Conservation (phyloP, 352 stramenopile species). For the Globisporangium parvum region DNA sequence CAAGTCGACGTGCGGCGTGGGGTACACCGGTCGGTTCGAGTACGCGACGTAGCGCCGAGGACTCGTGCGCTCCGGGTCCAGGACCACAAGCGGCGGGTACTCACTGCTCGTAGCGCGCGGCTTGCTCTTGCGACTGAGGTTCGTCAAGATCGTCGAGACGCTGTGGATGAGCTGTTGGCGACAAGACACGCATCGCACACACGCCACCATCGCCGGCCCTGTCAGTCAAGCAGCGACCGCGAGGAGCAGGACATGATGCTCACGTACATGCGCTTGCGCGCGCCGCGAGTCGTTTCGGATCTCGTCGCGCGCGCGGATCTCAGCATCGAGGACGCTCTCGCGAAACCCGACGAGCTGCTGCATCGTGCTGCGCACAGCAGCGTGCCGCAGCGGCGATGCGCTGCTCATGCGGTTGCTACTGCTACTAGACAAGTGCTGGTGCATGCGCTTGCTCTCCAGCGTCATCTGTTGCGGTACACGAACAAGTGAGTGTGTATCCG, state of each 20-base stretch:
- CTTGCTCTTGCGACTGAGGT: slow-evolving; percentile 32
- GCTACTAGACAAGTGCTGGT: background rate
- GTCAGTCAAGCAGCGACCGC: background rate
- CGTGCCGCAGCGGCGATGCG: slow-evolving; percentile 1
- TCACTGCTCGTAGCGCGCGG: slow-evolving; percentile 4
- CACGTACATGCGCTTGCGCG: slow-evolving; percentile 34
- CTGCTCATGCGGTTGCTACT: background rate
- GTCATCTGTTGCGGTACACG: slow-evolving; percentile 8
- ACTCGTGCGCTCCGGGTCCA: slow-evolving; percentile 11
- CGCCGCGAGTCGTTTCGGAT: slow-evolving; percentile 24
- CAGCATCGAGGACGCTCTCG: slow-evolving; percentile 23
- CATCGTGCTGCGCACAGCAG: slow-evolving; percentile 30
- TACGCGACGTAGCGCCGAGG: slow-evolving; percentile 20
- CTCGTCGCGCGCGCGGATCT: slow-evolving; percentile 19
- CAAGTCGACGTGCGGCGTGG: slow-evolving; percentile 40
- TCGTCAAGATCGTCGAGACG: slow-evolving; percentile 44
- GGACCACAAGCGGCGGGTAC: slow-evolving; percentile 6
- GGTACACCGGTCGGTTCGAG: slow-evolving; percentile 34
- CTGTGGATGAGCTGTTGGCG: slow-evolving; percentile 39
- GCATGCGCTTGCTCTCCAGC: slow-evolving; percentile 10
- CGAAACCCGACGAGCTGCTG: slow-evolving; percentile 33
- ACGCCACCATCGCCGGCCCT: too few species aligned
- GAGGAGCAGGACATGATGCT: background rate
- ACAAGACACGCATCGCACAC: too few species aligned
- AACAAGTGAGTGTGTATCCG: background rate